A percentile compares a stretch with the other conserved stretches of the same genome.
Conservation (phyloP, 441 rosid genomes). For the Gossypium trilobum region DNA sequence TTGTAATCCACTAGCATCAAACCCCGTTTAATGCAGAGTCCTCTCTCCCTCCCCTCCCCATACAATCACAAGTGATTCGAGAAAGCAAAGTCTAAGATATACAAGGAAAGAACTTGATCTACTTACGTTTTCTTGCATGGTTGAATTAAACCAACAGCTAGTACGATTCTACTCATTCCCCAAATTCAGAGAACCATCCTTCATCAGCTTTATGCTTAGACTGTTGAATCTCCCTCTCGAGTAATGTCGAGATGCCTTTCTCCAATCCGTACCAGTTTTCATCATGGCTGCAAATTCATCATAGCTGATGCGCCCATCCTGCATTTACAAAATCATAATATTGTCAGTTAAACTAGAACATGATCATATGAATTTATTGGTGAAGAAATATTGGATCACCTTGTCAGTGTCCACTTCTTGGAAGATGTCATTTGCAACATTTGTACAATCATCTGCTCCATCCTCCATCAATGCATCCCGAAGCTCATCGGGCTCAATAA, state of each 20-base stretch:
- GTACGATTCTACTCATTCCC: conserved; percentile 35
- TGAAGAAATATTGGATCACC: conserved; percentile 32
- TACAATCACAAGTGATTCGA: conserved; percentile 25
- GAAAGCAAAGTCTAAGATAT: conserved; percentile 22
- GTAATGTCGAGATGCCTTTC: conserved; percentile 97
- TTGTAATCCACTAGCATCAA: neutral
- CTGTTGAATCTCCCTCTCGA: conserved; percentile 98
- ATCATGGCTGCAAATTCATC: conserved; percentile 97
- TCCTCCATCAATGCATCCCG: conserved; percentile 87
- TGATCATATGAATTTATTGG: neutral
- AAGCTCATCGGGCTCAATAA: conserved; percentile 82
- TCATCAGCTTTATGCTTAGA: conserved; percentile 89
- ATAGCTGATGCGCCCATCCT: conserved; percentile 93
- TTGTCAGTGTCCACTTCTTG: conserved; percentile 98
- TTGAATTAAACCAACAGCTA: conserved; percentile 12
- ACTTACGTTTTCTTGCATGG: conserved; percentile 21
- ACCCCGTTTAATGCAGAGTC: conserved; percentile 23
- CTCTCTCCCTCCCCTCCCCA: conserved; percentile 19
- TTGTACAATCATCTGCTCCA: conserved; percentile 76
- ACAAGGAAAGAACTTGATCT: conserved; percentile 18
- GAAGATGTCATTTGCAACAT: conserved; percentile 91
- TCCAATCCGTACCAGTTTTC: conserved; percentile 99
- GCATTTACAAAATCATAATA: conserved; percentile 10
- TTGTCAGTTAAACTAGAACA: conserved; percentile 8
- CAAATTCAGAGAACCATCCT: conserved; percentile 87